Evolutionary conservation across 441 rosid genomes (phyloP), one percentile per base, ranked within the genome.

Genomic region (Gossypium davidsonii): DNA sequence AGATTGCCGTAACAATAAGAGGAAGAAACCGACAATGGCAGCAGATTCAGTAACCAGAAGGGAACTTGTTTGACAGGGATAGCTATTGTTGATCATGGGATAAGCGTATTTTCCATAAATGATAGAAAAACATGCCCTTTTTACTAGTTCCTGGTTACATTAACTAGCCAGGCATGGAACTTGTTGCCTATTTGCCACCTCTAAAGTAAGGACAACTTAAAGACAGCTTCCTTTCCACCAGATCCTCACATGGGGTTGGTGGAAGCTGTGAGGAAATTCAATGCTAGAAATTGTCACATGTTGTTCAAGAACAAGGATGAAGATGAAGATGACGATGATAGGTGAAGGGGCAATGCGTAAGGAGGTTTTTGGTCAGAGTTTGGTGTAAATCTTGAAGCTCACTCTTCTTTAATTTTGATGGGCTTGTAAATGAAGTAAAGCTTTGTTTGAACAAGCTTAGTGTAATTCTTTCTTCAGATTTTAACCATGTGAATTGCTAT

Each of bases 141-240:
- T 25, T 3, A 66, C 56, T 14, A 66, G 25, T 46, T 66, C 60
- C 79, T 57, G 52, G 64, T 52, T 70, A 53, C 77, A 78, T 74
- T 80, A 64, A 77, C 17, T 77, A 9, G 51, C 2, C 18, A 67
- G 70, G 79, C 81, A 71, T 68, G 80, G 77, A 79, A 76, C 78
- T 74, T 71, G 81, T 62, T 79, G 80, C 53, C 70, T 25, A 17
- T 26, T 76, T 12, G 55, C 25, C 69, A 39, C 53, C 65, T 42
- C 62, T 37, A 79, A 80, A 73, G 52, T 42, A 18, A 71, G 58
- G 53, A 56, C 21, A 18, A 51, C 4, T 5, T 11, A 11, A 20
- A 53, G 63, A 64, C 53, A 26, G 48, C 23, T 37, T 42, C 52
- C 69, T 42, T 64, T 64, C 17, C 69, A 39, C 31, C 52, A 64